These are phyloP conservation scores for Scleroderma bovista DNA, from an alignment of 768 basidiomycete species.

Conservation along the genomic window DNA sequence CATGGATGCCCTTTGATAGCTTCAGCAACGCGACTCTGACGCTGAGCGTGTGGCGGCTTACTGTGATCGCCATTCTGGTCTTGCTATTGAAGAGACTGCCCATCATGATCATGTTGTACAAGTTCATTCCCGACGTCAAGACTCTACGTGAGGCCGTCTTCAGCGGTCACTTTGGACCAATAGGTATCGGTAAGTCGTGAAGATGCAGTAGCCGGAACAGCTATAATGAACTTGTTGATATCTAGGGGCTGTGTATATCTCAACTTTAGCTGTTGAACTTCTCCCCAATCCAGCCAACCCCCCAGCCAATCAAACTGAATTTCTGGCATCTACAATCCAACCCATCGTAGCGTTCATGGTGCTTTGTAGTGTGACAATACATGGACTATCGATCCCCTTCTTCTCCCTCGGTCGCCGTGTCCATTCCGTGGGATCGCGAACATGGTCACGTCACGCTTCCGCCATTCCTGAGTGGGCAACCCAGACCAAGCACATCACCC, in stretches of 20 bases:
- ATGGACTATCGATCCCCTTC: constrained; percentile 89
- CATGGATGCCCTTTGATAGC: constrained; percentile 90
- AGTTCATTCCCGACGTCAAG: constrained; percentile 94
- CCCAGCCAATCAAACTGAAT: constrained; percentile 52
- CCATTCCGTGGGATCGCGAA: constrained; percentile 72
- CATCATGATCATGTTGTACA: constrained; percentile 76
- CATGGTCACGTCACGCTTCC: constrained; percentile 74
- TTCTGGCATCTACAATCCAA: constrained; percentile 73
- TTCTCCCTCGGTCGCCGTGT: constrained; percentile 91
- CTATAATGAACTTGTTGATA: background rate
- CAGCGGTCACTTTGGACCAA: constrained; percentile 92
- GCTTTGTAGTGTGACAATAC: constrained; percentile 79
- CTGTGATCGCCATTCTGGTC: constrained; percentile 80
- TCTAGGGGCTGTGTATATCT: constrained; percentile 87
- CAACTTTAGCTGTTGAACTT: constrained; percentile 66
- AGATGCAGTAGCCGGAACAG: constrained; percentile 1
- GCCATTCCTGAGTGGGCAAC: constrained; percentile 78
- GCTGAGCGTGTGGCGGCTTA: constrained; percentile 76
- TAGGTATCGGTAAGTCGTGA: constrained; percentile 55
- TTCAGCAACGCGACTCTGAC: constrained; percentile 65
- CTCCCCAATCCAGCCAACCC: constrained; percentile 44
- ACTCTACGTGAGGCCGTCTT: constrained; percentile 91
- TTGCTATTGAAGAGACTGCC: constrained; percentile 81
- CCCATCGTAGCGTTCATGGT: constrained; percentile 97
- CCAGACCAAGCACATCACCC: constrained; percentile 63